phyloP scores from a whole-genome alignment of 2,329 filamentous ascomycete genomes.

The Neofusicoccum ribis region DNA sequence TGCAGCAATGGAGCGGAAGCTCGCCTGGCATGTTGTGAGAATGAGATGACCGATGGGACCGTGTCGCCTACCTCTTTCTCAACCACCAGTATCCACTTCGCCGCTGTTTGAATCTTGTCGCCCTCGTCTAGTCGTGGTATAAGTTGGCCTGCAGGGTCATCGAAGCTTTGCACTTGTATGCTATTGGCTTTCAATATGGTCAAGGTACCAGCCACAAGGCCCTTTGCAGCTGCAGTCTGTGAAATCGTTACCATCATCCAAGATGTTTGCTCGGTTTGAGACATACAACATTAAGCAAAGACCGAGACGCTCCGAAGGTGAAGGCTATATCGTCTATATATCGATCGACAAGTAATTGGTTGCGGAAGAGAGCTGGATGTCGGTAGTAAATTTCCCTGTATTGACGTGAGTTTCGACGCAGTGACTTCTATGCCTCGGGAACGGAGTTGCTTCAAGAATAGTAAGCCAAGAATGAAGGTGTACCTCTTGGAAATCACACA shows the following conservation, averaged over 20 bases:
- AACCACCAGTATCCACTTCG: constrained; percentile 68
- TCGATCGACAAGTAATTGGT: constrained; percentile 67
- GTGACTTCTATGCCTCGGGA: no score
- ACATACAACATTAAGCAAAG: constrained; percentile 69
- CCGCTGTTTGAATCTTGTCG: constrained; percentile 50
- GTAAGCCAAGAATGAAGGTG: background rate
- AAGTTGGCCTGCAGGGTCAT: constrained; percentile 50
- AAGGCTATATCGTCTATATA: constrained; percentile 74
- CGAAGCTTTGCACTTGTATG: constrained; percentile 40
- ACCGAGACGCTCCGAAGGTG: constrained; percentile 65
- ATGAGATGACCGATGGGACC: background rate
- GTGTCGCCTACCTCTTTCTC: constrained; percentile 68
- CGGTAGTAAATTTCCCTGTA: constrained; percentile 80
- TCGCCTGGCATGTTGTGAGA: constrained; percentile 56
- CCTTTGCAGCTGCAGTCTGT: constrained; percentile 73
- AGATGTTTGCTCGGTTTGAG: constrained; percentile 23
- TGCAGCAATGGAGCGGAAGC: constrained; percentile 66
- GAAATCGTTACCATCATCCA: background rate
- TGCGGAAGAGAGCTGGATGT: constrained; percentile 69
- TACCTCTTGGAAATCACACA: constrained; percentile 59
- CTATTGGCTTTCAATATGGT: constrained; percentile 49
- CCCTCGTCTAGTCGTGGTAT: constrained; percentile 58
- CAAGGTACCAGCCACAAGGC: constrained; percentile 64
- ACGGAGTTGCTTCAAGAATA: no score
- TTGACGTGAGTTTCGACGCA: background rate